Conservation (phyloP, 2,329 filamentous ascomycete species). For the Gnomoniopsis smithogilvyi region DNA sequence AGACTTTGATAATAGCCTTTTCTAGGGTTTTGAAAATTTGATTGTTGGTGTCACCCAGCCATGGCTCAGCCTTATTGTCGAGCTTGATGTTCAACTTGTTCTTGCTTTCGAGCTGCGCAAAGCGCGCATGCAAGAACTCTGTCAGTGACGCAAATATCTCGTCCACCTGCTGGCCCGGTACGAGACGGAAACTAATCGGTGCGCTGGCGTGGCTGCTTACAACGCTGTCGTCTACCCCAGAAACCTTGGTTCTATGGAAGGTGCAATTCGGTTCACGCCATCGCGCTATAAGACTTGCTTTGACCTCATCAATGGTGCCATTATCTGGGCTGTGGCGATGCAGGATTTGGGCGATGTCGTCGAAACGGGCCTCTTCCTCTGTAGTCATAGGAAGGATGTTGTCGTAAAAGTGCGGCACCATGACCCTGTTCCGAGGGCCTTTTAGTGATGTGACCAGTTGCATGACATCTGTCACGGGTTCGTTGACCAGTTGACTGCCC, state of each 20-base stretch:
- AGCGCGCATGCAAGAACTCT: slow-evolving; percentile 67
- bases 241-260: slow-evolving; percentile 89
- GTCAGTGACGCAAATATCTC: slow-evolving; percentile 68
- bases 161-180: slow-evolving; percentile 87
- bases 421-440: slow-evolving; percentile 73
- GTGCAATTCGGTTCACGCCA: slow-evolving; percentile 96
- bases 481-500: slow-evolving; percentile 83
- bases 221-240: slow-evolving; percentile 85
- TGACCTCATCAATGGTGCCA: slow-evolving; percentile 64
- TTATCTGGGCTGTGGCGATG: slow-evolving; percentile 65
- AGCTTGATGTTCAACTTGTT: slow-evolving; percentile 81
- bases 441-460: slow-evolving; percentile 79
- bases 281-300: slow-evolving; percentile 81
- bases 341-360: slow-evolving; percentile 77
- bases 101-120: slow-evolving; percentile 70
- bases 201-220: slow-evolving; percentile 89
- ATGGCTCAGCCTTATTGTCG: slow-evolving; percentile 91
- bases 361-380: slow-evolving; percentile 76
- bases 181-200: slow-evolving; percentile 83
- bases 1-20: slow-evolving; percentile 78
- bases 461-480: slow-evolving; percentile 88
- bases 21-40: slow-evolving; percentile 89
- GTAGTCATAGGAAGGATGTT: slow-evolving; percentile 71
- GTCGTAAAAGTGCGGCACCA: slow-evolving; percentile 87
- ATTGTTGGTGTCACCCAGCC: slow-evolving; percentile 89